A percentile compares a stretch with the other conserved stretches of the same genome.
These are phyloP conservation scores for Rhizophagus sp. DNA, from an alignment of 192 early-diverging fungal genomes.

Conservation along the genomic window DNA sequence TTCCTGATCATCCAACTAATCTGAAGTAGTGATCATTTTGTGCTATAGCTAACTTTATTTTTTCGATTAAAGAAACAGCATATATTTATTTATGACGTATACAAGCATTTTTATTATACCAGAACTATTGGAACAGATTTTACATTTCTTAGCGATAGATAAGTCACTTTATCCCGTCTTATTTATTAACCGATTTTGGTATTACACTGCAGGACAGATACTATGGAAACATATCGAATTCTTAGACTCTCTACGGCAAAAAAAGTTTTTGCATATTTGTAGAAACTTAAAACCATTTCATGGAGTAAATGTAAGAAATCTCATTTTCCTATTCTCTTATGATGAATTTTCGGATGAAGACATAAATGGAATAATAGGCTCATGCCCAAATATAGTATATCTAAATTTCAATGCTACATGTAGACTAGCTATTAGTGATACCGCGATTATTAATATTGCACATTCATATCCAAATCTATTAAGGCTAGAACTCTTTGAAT, in stretches of 20 bases:
- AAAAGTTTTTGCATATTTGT: no score
- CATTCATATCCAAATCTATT: background rate
- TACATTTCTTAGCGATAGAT: no score
- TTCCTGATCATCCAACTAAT: no score
- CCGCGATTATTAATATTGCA: background rate
- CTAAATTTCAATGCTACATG: background rate
- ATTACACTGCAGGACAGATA: background rate
- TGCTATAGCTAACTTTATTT: no score
- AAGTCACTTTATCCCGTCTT: no score
- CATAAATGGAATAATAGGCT: conserved; percentile 5
- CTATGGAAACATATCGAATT: conserved; percentile 9
- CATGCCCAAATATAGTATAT: conserved; percentile 25
- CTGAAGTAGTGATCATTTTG: no score
- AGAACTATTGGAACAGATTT: no score
- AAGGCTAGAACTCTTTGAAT: background rate
- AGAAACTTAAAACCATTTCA: conserved; percentile 15
- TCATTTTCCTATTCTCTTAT: background rate
- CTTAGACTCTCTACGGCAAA: no score
- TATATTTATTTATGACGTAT: no score
- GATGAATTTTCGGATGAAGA: background rate
- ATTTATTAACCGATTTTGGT: no score
- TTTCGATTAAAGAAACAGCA: no score
- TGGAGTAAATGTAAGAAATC: background rate
- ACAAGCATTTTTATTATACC: no score
- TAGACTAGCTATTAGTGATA: conserved; percentile 4